Percentiles rank a stretch among this genome's conserved stretches.
Evolutionary conservation across 169 alveolate genomes (phyloP).

Genomic region (Plasmodium vivax): DNA sequence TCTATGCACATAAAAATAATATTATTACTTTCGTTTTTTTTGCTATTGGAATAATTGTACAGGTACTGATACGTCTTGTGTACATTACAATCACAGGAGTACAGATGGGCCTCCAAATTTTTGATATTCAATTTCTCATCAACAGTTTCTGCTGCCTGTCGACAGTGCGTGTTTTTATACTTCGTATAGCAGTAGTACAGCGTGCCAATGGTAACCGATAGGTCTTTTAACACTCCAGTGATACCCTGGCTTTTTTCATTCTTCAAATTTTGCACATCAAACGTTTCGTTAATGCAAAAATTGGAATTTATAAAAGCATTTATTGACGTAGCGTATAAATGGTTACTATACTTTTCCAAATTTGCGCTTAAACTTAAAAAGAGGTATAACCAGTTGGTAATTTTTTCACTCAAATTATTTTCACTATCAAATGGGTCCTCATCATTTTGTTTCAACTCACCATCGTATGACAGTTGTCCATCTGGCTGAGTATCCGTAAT

Average conservation of each 20-base stretch:
- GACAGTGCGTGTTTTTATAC: slow-evolving; percentile 52
- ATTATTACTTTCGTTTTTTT: slow-evolving; percentile 67
- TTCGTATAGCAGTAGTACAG: slow-evolving; percentile 49
- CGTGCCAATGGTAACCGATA: slow-evolving; percentile 70
- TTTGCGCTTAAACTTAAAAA: slow-evolving; percentile 59
- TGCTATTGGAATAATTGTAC: slow-evolving; percentile 59
- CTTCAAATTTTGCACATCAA: slow-evolving; percentile 35
- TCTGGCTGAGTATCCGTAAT: background rate
- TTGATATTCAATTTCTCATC: slow-evolving; percentile 43
- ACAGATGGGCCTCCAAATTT: slow-evolving; percentile 33
- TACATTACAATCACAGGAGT: slow-evolving; percentile 70
- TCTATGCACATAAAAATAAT: slow-evolving; percentile 72
- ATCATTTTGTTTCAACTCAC: background rate
- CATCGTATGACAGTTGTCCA: background rate
- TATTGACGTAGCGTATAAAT: slow-evolving; percentile 60
- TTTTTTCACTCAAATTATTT: slow-evolving; percentile 17
- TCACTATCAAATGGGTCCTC: slow-evolving; percentile 14
- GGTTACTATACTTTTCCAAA: slow-evolving; percentile 73
- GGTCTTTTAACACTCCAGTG: slow-evolving; percentile 40
- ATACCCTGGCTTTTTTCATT: slow-evolving; percentile 69
- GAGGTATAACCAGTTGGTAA: slow-evolving; percentile 33
- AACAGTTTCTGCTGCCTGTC: background rate
- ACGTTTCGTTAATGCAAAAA: slow-evolving; percentile 19
- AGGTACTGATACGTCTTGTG: slow-evolving; percentile 70
- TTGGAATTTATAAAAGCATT: slow-evolving; percentile 31